Evolutionary conservation across 2,329 filamentous ascomycete species (phyloP).

Genomic region (Fusarium tjaetaba): DNA sequence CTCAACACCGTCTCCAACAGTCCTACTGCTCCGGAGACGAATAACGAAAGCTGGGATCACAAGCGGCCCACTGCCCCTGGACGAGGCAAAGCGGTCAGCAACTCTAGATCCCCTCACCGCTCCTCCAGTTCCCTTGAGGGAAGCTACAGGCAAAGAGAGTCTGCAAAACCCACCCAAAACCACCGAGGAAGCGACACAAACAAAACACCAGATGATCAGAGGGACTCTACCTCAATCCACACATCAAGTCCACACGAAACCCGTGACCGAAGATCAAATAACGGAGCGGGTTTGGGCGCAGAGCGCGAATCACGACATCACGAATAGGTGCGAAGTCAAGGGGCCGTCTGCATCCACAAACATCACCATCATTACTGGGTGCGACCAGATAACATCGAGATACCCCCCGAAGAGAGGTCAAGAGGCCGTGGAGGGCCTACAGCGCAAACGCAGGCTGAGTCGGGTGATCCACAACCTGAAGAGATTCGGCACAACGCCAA

Average conservation of each 20-base stretch:
- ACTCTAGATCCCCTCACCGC: constrained; percentile 8
- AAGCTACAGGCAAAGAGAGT: neutral
- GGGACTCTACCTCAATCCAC: constrained; percentile 9
- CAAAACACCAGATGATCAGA: constrained; percentile 19
- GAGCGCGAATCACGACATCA: constrained; percentile 35
- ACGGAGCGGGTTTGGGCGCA: constrained; percentile 35
- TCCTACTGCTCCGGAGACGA: neutral
- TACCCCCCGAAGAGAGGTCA: constrained; percentile 15
- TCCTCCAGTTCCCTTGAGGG: neutral
- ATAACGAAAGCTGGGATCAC: constrained; percentile 2
- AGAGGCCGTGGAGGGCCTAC: neutral
- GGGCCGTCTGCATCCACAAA: constrained; percentile 61
- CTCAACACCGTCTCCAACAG: neutral
- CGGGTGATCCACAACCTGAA: constrained; percentile 39
- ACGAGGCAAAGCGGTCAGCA: neutral
- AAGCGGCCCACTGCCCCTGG: neutral
- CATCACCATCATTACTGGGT: constrained; percentile 72
- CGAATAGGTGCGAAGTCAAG: constrained; percentile 35
- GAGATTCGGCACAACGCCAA: constrained; percentile 22
- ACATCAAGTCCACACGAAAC: constrained; percentile 10
- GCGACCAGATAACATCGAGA: constrained; percentile 45
- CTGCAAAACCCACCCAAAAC: constrained; percentile 1
- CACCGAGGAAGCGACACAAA: constrained; percentile 27
- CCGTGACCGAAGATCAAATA: constrained; percentile 5
- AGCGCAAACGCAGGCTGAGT: constrained; percentile 19